Percentiles rank a stretch among this genome's conserved stretches.
Evolutionary conservation across 2,329 filamentous ascomycete genomes (phyloP).

Genomic region (Colletotrichum nymphaeae): DNA sequence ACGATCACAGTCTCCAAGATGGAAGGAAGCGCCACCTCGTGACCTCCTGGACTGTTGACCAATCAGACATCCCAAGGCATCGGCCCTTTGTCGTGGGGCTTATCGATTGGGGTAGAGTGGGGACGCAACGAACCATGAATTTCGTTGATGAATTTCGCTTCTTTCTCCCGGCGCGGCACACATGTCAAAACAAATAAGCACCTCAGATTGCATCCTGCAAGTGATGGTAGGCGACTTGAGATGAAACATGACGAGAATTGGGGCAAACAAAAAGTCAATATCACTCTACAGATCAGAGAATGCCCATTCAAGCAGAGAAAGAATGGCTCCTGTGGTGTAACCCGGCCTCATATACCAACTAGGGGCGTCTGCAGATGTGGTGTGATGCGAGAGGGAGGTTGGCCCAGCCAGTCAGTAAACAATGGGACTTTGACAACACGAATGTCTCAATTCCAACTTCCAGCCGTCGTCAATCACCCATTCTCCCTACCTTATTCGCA

Average conservation of each 20-base stretch:
- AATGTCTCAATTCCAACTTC: background rate
- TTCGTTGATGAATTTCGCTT: background rate
- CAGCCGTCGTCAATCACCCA: background rate
- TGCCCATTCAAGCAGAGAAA: background rate
- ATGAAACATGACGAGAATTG: background rate
- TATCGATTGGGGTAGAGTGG: conserved; percentile 26
- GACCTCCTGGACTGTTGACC: background rate
- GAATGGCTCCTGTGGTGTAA: background rate
- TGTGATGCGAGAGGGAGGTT: background rate
- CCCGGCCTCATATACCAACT: background rate
- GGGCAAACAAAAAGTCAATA: background rate
- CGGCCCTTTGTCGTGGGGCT: background rate
- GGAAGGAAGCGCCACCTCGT: conserved; percentile 15
- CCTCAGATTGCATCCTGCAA: background rate
- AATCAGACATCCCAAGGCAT: background rate
- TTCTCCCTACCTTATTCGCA: background rate
- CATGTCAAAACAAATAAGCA: background rate
- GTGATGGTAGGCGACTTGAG: background rate
- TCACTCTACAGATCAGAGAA: too few species aligned
- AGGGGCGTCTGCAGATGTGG: background rate
- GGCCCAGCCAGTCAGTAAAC: background rate
- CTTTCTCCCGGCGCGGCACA: background rate
- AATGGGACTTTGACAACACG: background rate
- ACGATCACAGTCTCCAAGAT: background rate
- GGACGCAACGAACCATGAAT: background rate